phyloP scores from a whole-genome alignment of 2,329 filamentous ascomycete species.

The Cladosporium halotolerans region DNA sequence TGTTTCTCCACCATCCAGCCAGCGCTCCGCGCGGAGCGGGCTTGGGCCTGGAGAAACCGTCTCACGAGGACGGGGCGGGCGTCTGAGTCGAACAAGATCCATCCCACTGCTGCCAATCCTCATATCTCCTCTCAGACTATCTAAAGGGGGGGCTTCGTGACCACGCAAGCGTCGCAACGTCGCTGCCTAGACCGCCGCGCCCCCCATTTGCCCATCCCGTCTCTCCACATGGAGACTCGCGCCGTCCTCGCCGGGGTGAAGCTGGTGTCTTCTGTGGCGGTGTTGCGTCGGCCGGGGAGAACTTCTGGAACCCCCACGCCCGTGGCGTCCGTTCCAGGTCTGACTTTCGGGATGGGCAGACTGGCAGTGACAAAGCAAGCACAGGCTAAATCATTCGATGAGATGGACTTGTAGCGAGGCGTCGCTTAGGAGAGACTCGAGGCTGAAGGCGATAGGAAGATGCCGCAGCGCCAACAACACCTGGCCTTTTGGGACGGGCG shows the following conservation, averaged over 20 bases:
- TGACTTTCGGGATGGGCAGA: no score
- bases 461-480: background rate
- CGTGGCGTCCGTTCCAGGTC: background rate
- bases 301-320: conserved; percentile 10
- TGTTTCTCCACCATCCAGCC: conserved; percentile 7
- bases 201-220: background rate
- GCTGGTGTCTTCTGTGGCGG: background rate
- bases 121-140: background rate
- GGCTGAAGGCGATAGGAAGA: no score
- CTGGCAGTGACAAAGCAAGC: background rate
- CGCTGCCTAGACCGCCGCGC: conserved; percentile 9
- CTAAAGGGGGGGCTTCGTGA: background rate
- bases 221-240: conserved; percentile 9
- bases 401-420: background rate
- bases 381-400: conserved; percentile 6
- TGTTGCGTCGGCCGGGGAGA: background rate
- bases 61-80: background rate
- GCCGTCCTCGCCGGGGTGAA: conserved; percentile 6
- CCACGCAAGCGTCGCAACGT: conserved; percentile 6
- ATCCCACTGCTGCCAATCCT: conserved; percentile 6
- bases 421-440: background rate
- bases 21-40: conserved; percentile 10
- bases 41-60: conserved; percentile 8
- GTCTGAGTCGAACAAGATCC: background rate
- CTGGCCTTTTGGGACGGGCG: background rate